phyloP scores from a whole-genome alignment of 805 yeast species.

The Osmozyma mogii region DNA sequence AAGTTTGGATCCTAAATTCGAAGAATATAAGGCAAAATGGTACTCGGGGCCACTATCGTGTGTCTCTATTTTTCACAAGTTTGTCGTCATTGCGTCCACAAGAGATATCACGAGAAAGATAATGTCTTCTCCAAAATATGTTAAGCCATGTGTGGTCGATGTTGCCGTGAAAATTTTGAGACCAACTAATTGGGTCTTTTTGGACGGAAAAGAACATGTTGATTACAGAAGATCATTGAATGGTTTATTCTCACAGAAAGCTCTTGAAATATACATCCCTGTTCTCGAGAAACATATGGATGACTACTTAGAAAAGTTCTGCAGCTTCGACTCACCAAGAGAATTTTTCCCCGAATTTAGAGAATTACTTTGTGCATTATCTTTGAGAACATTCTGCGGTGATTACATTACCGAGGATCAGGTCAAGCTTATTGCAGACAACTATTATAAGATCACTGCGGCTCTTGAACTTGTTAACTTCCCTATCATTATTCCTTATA shows the following conservation, averaged over 20 bases:
- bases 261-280: slow-evolving; percentile 79
- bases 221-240: slow-evolving; percentile 90
- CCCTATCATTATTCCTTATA: slow-evolving; percentile 92
- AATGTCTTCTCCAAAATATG: slow-evolving; percentile 61
- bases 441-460: slow-evolving; percentile 86
- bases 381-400: slow-evolving; percentile 93
- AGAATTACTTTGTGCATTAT: slow-evolving; percentile 91
- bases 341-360: slow-evolving; percentile 90
- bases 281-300: slow-evolving; percentile 81
- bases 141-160: slow-evolving; percentile 97
- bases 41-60: slow-evolving; percentile 89
- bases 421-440: slow-evolving; percentile 81
- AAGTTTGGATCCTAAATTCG: slow-evolving; percentile 90
- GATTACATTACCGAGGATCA: slow-evolving; percentile 89
- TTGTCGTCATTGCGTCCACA: slow-evolving; percentile 52
- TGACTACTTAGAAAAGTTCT: slow-evolving; percentile 62
- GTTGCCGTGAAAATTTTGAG: slow-evolving; percentile 90
- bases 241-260: slow-evolving; percentile 78
- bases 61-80: slow-evolving; percentile 96
- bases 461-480: slow-evolving; percentile 96
- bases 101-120: slow-evolving; percentile 14
- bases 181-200: slow-evolving; percentile 95
- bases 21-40: slow-evolving; percentile 91
- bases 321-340: slow-evolving; percentile 54
- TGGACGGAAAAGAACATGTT: slow-evolving; percentile 91